A percentile compares a stretch with the other conserved stretches of the same genome.
These are phyloP conservation scores for Populus trichocarpa DNA, from an alignment of 441 rosid species.

Conservation along the genomic window DNA sequence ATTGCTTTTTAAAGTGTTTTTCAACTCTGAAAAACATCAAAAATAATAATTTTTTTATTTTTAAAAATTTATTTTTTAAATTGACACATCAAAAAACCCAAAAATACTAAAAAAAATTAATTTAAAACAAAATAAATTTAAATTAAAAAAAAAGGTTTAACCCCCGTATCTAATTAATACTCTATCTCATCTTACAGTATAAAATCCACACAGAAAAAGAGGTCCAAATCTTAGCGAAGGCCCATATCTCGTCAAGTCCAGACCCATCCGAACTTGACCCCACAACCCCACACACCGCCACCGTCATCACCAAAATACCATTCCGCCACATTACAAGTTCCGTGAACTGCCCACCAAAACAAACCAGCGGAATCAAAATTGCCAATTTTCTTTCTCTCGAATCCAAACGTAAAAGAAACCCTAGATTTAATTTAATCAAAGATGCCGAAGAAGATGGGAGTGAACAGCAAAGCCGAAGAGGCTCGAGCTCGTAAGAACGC, in stretches of 20 bases:
- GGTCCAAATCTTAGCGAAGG: not conserved
- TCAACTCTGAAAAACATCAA: rapidly evolving
- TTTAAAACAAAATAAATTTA: too few species aligned
- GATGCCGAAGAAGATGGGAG: slow-evolving; percentile 99
- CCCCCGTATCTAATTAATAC: too few species aligned
- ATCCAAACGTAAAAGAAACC: not conserved
- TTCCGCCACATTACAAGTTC: not conserved
- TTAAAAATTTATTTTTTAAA: too few species aligned
- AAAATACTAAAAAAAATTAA: too few species aligned
- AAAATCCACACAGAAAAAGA: not conserved
- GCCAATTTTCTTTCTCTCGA: too few species aligned
- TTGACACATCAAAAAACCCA: rapidly evolving
- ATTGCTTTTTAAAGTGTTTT: too few species aligned
- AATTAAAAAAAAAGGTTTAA: too few species aligned
- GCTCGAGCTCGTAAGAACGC: slow-evolving; percentile 79
- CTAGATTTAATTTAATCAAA: not conserved
- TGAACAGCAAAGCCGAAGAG: slow-evolving; percentile 90
- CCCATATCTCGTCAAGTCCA: not conserved
- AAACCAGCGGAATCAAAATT: not conserved
- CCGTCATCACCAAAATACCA: not conserved
- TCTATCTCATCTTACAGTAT: too few species aligned
- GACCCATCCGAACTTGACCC: not conserved
- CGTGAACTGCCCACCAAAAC: not conserved
- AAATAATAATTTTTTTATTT: too few species aligned
- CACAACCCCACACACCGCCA: not conserved